A percentile compares a stretch with the other conserved stretches of the same genome.
phyloP scores from a whole-genome alignment of 768 basidiomycete species.

The Boletus speciosus region DNA sequence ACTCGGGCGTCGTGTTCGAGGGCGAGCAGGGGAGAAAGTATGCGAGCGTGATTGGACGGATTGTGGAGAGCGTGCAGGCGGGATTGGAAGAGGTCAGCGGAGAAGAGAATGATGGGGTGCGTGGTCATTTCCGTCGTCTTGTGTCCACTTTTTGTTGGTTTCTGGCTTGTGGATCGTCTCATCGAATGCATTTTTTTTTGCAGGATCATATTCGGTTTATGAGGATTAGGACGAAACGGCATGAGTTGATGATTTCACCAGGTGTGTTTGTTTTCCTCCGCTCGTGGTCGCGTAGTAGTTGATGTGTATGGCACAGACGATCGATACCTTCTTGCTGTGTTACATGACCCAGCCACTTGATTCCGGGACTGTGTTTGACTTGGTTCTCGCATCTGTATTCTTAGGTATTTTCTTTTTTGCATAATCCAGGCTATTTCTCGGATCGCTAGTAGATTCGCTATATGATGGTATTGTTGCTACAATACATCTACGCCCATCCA shows the following conservation, averaged over 20 bases:
- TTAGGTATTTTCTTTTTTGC: constrained; percentile 5
- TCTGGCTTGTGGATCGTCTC: background rate
- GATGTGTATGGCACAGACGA: constrained; percentile 49
- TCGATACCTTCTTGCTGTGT: constrained; percentile 76
- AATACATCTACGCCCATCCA: background rate
- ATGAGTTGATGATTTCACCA: constrained; percentile 94
- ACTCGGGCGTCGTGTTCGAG: constrained; percentile 82
- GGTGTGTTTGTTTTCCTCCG: constrained; percentile 46
- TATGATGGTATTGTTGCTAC: background rate
- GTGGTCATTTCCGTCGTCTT: constrained; percentile 21
- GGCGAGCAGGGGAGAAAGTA: constrained; percentile 79
- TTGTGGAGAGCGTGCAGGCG: constrained; percentile 74
- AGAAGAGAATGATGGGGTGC: constrained; percentile 55
- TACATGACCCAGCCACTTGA: constrained; percentile 67
- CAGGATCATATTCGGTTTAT: constrained; percentile 88
- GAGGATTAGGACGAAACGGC: constrained; percentile 85
- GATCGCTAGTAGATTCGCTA: background rate
- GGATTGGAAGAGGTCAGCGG: constrained; percentile 76
- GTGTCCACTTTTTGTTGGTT: background rate
- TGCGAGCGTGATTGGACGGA: constrained; percentile 64
- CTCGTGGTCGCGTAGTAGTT: background rate
- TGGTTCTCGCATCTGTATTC: constrained; percentile 6
- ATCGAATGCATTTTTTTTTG: background rate
- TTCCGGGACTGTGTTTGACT: background rate
- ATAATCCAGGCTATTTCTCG: constrained; percentile 5